Base-by-base conservation (phyloP, 106 monocot genomes). In the Cymbidium sinense region DNA sequence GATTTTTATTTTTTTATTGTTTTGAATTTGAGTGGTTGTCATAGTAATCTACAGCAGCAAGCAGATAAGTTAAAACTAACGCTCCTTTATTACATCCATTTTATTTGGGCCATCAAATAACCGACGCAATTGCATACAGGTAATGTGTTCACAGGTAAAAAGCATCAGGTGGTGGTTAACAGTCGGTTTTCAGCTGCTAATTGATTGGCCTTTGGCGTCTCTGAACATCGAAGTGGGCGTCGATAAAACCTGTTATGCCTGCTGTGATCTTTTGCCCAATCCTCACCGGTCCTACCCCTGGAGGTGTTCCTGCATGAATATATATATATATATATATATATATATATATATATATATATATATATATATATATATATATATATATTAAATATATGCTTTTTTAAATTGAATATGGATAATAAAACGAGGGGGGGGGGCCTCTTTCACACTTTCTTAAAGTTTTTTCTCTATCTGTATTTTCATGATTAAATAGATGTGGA, bases 181-280 rank as follows among this genome's bases (percentile, higher is more conserved):
- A 15, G 27, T 29, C 11, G 0, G 13, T 29, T 30, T 67, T 67
- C 30, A 15, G 67, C 15, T 67, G 15, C 67, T 30, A 67, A 67
- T 33, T 2, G 67, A 30, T 11, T 33, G 13, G 12, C 28, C 10
- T 80, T 62, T 74, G 82, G 80, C 98, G 90, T 82, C 83, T 94
- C 71, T 87, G 79, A 79, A 94, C 86, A 79, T 94, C 90, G 27
- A 92, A 98, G 41, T 88, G 86, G 78, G 92, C 88, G 77, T 98
- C 98, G 3, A 90, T 84, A 17, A 94, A 78, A 70, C 90, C 98
- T n/a, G 90, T 87, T 77, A 98, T 94, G 25, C 98, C 98, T 35
- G 98, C 98, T 28, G 88, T 82, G 28, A 98, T 90, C 83, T 87
- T 94, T 64, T 98, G 91, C 0, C 94, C 92, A 5, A 84, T 77